These are phyloP conservation scores for Wilcoxina mikolae DNA, from an alignment of 495 filamentous ascomycete species.

Conservation along the genomic window DNA sequence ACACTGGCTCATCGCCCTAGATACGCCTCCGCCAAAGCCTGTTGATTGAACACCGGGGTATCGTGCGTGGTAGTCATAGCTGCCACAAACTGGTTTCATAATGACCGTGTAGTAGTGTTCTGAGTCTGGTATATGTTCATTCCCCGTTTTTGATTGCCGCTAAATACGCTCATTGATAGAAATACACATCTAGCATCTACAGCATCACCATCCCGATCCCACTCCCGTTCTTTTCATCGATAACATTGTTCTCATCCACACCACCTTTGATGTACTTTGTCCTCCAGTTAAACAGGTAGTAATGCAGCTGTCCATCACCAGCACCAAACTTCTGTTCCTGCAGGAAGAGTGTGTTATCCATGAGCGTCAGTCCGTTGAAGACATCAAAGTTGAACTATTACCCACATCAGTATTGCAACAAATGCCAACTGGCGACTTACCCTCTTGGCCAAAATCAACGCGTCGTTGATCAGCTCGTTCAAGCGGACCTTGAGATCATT, in stretches of 20 bases:
- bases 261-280: conserved; percentile 67
- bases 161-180: too few species aligned
- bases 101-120: too few species aligned
- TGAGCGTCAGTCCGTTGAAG: conserved; percentile 83
- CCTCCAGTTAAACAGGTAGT: conserved; percentile 93
- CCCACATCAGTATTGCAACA: not conserved
- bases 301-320: conserved; percentile 87
- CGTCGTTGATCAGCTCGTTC: conserved; percentile 65
- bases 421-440: conserved; percentile 27
- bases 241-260: conserved; percentile 57
- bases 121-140: too few species aligned
- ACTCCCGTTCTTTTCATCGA: conserved; percentile 60
- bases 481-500: conserved; percentile 54
- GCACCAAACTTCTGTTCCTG: conserved; percentile 83
- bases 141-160: too few species aligned
- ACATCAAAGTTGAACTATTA: conserved; percentile 62
- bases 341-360: conserved; percentile 88
- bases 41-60: too few species aligned
- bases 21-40: too few species aligned
- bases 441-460: conserved; percentile 72
- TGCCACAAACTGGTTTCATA: too few species aligned
- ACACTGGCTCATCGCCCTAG: too few species aligned
- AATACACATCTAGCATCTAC: too few species aligned
- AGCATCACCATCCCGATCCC: conserved; percentile 84
- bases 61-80: too few species aligned